phyloP scores from a whole-genome alignment of 306 rosid genomes.

The Casuarina glauca region DNA sequence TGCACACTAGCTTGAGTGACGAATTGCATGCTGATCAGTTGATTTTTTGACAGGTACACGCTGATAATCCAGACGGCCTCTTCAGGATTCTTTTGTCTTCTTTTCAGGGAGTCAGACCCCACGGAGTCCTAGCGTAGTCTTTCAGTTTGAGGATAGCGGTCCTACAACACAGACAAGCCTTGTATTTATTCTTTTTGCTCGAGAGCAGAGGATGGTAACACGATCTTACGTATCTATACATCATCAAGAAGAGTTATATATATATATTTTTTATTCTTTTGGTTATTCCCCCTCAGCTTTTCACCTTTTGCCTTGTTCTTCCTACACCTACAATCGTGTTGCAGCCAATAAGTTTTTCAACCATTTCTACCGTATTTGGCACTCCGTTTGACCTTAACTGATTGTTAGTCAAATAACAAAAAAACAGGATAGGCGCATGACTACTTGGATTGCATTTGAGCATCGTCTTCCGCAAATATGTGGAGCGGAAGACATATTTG shows the following conservation, averaged over 20 bases:
- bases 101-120: conserved; percentile 51
- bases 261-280: background rate
- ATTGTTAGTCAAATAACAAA: background rate
- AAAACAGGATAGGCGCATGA: too few relatives aligned
- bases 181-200: background rate
- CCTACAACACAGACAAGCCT: background rate
- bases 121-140: conserved; percentile 16
- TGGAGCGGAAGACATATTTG: too few relatives aligned
- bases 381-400: background rate
- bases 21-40: background rate
- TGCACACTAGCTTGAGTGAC: background rate
- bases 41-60: conserved; percentile 63
- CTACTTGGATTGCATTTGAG: too few relatives aligned
- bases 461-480: too few relatives aligned
- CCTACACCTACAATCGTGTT: background rate
- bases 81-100: conserved; percentile 86
- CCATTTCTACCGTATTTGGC: background rate
- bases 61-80: conserved; percentile 96
- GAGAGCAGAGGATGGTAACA: background rate
- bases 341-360: background rate
- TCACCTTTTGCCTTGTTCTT: background rate
- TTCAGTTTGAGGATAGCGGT: background rate
- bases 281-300: background rate
- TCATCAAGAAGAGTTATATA: background rate
- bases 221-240: background rate